These are phyloP conservation scores for Podaxis mareebaensis DNA, from an alignment of 768 basidiomycete species.

Conservation along the genomic window DNA sequence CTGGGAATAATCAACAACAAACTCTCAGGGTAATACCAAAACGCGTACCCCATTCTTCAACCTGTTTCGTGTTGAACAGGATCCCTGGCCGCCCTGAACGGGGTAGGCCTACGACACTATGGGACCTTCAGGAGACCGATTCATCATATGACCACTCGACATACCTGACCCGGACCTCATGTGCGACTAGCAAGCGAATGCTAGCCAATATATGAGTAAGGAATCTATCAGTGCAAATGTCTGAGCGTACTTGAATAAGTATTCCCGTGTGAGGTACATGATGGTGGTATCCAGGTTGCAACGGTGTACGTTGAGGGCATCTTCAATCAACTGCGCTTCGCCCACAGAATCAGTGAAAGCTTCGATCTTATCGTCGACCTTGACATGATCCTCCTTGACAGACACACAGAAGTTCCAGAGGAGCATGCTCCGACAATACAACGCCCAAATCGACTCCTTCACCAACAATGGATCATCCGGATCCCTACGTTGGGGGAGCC, in stretches of 20 bases:
- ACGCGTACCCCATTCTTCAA: constrained; percentile 77
- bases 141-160: constrained; percentile 24
- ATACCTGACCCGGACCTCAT: constrained; percentile 59
- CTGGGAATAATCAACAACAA: constrained; percentile 32
- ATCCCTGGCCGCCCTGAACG: constrained; percentile 49
- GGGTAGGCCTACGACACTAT: constrained; percentile 38
- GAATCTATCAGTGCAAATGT: constrained; percentile 13
- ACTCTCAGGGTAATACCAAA: background rate
- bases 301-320: constrained; percentile 62
- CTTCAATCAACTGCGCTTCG: constrained; percentile 64
- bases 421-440: constrained; percentile 81
- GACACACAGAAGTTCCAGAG: constrained; percentile 74
- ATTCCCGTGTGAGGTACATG: constrained; percentile 68
- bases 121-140: constrained; percentile 19
- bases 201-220: constrained; percentile 33
- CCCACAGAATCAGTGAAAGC: constrained; percentile 47
- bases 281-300: constrained; percentile 73
- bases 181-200: constrained; percentile 64
- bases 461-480: constrained; percentile 27
- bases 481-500: constrained; percentile 31
- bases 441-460: constrained; percentile 80
- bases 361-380: constrained; percentile 30
- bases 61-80: constrained; percentile 68
- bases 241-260: constrained; percentile 67
- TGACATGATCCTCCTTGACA: constrained; percentile 32